A percentile compares a stretch with the other conserved stretches of the same genome.
Evolutionary conservation across 768 basidiomycete genomes (phyloP).

Genomic region (Amanita pallidorosea): DNA sequence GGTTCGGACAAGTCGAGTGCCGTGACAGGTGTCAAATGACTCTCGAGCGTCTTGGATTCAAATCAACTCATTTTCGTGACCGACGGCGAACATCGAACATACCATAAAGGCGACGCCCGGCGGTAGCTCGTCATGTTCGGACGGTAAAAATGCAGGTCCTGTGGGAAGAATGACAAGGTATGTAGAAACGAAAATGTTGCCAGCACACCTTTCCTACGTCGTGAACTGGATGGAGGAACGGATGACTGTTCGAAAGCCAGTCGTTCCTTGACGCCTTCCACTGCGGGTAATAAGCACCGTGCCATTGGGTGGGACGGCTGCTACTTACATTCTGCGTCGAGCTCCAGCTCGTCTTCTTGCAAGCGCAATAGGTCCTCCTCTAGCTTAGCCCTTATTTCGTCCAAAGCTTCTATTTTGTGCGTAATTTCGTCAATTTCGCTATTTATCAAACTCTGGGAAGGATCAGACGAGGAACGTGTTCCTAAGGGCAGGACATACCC

Average conservation of each 20-base stretch:
- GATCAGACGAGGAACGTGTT: neutral
- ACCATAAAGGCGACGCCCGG: slow-evolving; percentile 97
- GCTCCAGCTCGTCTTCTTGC: slow-evolving; percentile 90
- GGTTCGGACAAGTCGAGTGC: slow-evolving; percentile 95
- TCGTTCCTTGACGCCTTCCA: slow-evolving; percentile 84
- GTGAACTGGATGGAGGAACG: slow-evolving; percentile 43
- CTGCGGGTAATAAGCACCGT: slow-evolving; percentile 25
- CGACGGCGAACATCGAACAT: slow-evolving; percentile 9
- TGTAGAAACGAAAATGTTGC: neutral
- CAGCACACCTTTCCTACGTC: slow-evolving; percentile 53
- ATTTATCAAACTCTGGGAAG: slow-evolving; percentile 64
- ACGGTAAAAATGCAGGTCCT: slow-evolving; percentile 94
- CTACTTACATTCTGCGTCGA: slow-evolving; percentile 88
- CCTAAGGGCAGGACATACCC: slow-evolving; percentile 39
- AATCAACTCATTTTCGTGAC: neutral
- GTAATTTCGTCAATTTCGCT: slow-evolving; percentile 86
- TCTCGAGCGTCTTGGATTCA: slow-evolving; percentile 56
- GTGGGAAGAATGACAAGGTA: neutral
- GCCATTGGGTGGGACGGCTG: neutral
- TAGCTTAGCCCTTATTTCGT: slow-evolving; percentile 67
- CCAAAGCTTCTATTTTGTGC: slow-evolving; percentile 79
- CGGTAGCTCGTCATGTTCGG: slow-evolving; percentile 93
- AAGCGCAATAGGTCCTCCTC: slow-evolving; percentile 76
- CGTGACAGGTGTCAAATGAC: slow-evolving; percentile 73
- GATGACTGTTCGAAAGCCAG: slow-evolving; percentile 56